Evolutionary conservation across 192 early-diverging fungal genomes (phyloP), one percentile per base, ranked within the genome.

Genomic region (Irineochytrium annulatum): DNA sequence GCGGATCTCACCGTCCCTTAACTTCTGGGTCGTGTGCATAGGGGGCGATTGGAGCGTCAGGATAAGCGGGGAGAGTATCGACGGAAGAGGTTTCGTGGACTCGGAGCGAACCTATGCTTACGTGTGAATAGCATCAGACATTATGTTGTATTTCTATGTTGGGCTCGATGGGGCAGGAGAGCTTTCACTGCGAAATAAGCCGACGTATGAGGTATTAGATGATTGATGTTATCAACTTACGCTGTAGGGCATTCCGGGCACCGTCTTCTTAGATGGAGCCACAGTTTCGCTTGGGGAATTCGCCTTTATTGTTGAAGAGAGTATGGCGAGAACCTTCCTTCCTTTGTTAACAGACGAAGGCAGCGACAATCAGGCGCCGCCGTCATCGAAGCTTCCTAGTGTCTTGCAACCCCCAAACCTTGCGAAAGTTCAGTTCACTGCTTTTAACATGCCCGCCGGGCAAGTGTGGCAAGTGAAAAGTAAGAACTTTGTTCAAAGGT

Each of bases 41-140:
- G 87, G 87, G 33, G 90, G 87, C 28, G 83, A 89, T 41, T 90
- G 88, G 88, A 87, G 79, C 27, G 83, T 82, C 2, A 81, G 88
- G 13, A 89, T 97, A 35, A 76, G 78, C 1, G 94, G 94, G 48
- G 78, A 71, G 1, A 81, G 86, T 0, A 75, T 86, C 19, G 61
- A 57, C 24, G 56, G 59, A 34, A 51, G 73, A 31, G 66, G 80
- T 84, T 72, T n/a, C 53, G 26, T 48, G 1, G 13, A 24, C 20
- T 49, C 52, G 20, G 32, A 75, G 8, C 22, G 57, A 8, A 58
- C 63, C 32, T 67, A 81, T 52, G 74, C 77, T 17, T 69, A 67
- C 28, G 63, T 74, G 37, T 11, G 28, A n/a, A 35, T 52, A 49
- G 57, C 52, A n/a, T 24, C 55, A 0, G 68, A 60, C 43, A 43